phyloP scores from a whole-genome alignment of 2,329 filamentous ascomycete species.

The Pseudogymnoascus sp. region DNA sequence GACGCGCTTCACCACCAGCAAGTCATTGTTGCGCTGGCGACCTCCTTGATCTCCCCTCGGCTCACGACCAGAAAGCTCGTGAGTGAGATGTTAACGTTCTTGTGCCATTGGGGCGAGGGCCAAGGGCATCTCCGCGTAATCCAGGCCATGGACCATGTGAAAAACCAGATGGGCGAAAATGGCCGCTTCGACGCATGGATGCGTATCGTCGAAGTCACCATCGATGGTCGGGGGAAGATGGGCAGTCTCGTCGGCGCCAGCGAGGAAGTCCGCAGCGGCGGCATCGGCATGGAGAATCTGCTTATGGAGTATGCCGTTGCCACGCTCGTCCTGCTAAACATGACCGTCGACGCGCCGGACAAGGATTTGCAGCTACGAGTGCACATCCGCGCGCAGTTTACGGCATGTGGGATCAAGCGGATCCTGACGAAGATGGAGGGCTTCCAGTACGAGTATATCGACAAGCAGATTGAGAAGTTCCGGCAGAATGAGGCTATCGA shows the following conservation, averaged over 20 bases:
- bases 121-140: conserved; percentile 89
- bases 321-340: conserved; percentile 90
- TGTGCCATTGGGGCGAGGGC: conserved; percentile 88
- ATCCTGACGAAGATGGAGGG: conserved; percentile 94
- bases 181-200: conserved; percentile 98
- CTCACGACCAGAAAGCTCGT: conserved; percentile 89
- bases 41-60: conserved; percentile 77
- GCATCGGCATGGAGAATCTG: conserved; percentile 96
- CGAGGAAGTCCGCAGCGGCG: conserved; percentile 89
- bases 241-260: conserved; percentile 93
- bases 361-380: conserved; percentile 83
- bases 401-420: conserved; percentile 87
- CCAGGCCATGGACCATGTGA: conserved; percentile 86
- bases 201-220: conserved; percentile 93
- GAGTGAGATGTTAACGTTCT: conserved; percentile 90
- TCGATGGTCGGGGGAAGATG: conserved; percentile 97
- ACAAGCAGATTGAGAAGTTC: conserved; percentile 95
- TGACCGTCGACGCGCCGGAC: conserved; percentile 87
- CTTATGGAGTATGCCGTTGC: conserved; percentile 98
- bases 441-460: conserved; percentile 96
- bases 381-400: conserved; percentile 93
- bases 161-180: conserved; percentile 79
- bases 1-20: conserved; percentile 87
- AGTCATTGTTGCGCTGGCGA: conserved; percentile 79
- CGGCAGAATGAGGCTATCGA: conserved; percentile 92